Base-by-base conservation (phyloP, 2,329 filamentous ascomycete species). In the Paecilomyces dactylethromorphus region DNA sequence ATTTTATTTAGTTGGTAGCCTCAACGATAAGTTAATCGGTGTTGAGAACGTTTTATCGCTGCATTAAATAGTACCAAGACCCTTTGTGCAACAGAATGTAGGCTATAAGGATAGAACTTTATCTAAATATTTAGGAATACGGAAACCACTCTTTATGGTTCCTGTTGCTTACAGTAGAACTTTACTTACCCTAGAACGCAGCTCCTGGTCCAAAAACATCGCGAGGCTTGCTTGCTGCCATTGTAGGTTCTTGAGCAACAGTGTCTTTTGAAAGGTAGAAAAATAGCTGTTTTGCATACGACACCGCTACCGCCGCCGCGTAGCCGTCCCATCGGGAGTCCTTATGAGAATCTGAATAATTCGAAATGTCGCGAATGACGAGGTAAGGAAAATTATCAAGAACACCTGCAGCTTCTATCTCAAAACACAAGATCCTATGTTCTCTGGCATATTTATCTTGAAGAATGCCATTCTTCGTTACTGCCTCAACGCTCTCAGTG, bases 401-500 rank as follows among this genome's bases (percentile, higher is more conserved):
- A 10, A 53, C 29, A 26, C 56, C 50, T 11, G 50, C 56, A 35
- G 56, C 56, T 39, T 57, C 56, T 29, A 57, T 57, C 15, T 57
- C 53, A 51, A 55, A 58, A 26, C 56, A 58, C n/a, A 58, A 22
- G 15, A 58, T 58, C 21, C 35, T 35, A 45, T 45, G 52, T 31
- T 58, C 35, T 22, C 7, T 18, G 1, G 55, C 55, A 32, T 58
- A 39, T 12, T 54, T 45, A 45, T 60, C 58, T 29, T 56, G 55
- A 32, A 54, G 49, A 22, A 31, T 4, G 10, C 32, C 56, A 56
- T 68, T 56, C 39, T 62, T 65, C 1, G 67, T 60, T 13, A 66
- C 58, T 1, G 61, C 21, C 11, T 63, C 62, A 1, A 62, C 65
- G 33, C 63, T 63, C 8, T 65, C 66, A 26, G 67, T 66, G 18